phyloP scores from a whole-genome alignment of 129 eudicot genomes.

The Escallonia herrerae region DNA sequence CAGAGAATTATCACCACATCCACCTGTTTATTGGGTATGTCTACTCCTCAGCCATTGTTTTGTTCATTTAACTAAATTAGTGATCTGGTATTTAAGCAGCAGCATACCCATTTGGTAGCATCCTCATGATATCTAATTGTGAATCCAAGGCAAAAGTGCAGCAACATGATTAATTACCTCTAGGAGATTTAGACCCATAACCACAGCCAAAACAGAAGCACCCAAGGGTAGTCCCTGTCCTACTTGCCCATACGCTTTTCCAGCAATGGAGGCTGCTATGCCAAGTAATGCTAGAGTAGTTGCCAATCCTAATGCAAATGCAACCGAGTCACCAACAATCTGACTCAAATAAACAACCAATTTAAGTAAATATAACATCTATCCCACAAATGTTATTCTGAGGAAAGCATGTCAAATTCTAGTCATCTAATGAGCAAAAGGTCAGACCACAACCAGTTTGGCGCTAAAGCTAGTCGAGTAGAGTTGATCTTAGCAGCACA shows the following conservation, averaged over 20 bases:
- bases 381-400: background rate
- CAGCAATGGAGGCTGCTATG: no score
- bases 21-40: background rate
- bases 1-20: background rate
- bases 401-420: background rate
- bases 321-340: slow-evolving; percentile 84
- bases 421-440: background rate
- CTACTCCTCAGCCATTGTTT: background rate
- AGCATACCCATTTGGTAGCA: background rate
- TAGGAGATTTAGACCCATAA: slow-evolving; percentile 87
- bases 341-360: slow-evolving; percentile 9
- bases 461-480: no score
- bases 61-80: background rate
- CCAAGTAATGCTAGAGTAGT: slow-evolving; percentile 93
- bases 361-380: no score
- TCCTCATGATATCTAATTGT: no score
- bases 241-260: slow-evolving; percentile 93
- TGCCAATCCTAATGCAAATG: slow-evolving; percentile 97
- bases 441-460: background rate
- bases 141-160: background rate
- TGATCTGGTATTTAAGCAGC: background rate
- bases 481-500: background rate
- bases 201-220: slow-evolving; percentile 81
- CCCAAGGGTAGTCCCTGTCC: slow-evolving; percentile 96
- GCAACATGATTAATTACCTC: slow-evolving; percentile 46